Evolutionary conservation across 2,329 filamentous ascomycete genomes (phyloP), one percentile per base, ranked within the genome.

Genomic region (Eurotiales sp.): DNA sequence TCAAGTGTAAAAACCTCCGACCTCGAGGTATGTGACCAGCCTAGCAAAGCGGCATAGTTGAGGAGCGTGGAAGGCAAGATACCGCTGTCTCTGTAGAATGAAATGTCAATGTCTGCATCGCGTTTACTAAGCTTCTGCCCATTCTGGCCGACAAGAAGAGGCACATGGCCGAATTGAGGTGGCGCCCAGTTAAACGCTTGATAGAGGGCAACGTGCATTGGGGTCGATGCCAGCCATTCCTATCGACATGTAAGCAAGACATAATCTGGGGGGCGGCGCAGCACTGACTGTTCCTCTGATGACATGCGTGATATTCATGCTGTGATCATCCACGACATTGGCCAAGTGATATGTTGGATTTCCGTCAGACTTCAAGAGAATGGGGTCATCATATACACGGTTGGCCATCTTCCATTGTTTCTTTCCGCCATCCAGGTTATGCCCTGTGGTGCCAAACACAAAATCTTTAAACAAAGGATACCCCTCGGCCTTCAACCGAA

Each of bases 211-310:
- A 86, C 73, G 64, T 88, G 85, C 64, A 87, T 88, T 0, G 91
- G 90, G 0, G 93, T 97, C 0, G 91, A 96, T 29, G 92, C 83
- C 72, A 99, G 87, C 93, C 93, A 99, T 80, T 99, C 93, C 78
- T 88, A 48, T 50, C 27, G 21, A 25, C 5, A 14, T 56, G 45
- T 25, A 14, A 46, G n/a, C 17, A 53, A 39, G 17, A 17, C 48
- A 17, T 30, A 14, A 15, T 22, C 23, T 29, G 22, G 41, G 34
- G 21, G n/a, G 36, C 23, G 10, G 42, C 39, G 23, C 27, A 22
- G 40, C 21, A 69, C 79, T 61, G 71, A 87, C 85, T 22, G 87
- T 86, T 48, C 92, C 93, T 37, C 93, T 85, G 53, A 99, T 88
- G 12, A 99, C 93, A 69, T 97, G 92, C 0, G 91, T 96, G 59